Percentiles rank a stretch among this genome's conserved stretches.
Evolutionary conservation across 306 rosid species (phyloP).

Genomic region (Amphicarpaea edgeworthii): DNA sequence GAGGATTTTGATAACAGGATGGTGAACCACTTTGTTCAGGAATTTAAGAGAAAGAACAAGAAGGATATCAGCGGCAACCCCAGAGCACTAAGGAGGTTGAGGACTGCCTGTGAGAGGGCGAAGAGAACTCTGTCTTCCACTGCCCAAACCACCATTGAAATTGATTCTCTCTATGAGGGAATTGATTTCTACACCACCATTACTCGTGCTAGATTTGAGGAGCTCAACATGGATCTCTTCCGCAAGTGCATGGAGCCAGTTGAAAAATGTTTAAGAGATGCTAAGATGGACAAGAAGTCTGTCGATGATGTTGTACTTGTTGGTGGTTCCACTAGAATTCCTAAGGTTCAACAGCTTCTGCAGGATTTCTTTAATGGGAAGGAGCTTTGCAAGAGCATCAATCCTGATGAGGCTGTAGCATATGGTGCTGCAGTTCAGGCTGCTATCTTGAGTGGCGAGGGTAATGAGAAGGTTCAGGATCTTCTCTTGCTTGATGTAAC

Average conservation of each 20-base stretch:
- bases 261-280: slow-evolving; percentile 63
- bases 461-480: slow-evolving; percentile 84
- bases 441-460: slow-evolving; percentile 52
- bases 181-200: slow-evolving; percentile 73
- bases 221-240: slow-evolving; percentile 26
- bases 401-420: slow-evolving; percentile 81
- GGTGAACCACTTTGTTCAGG: slow-evolving; percentile 78
- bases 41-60: slow-evolving; percentile 76
- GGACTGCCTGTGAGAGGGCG: too few relatives aligned
- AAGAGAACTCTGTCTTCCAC: too few relatives aligned
- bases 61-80: slow-evolving; percentile 78
- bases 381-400: slow-evolving; percentile 55
- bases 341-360: slow-evolving; percentile 52
- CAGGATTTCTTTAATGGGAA: slow-evolving; percentile 24
- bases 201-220: slow-evolving; percentile 43
- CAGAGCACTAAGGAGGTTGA: slow-evolving; percentile 75
- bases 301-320: slow-evolving; percentile 75
- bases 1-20: slow-evolving; percentile 57
- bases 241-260: slow-evolving; percentile 33
- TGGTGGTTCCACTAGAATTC: slow-evolving; percentile 80
- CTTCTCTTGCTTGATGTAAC: slow-evolving; percentile 76
- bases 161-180: slow-evolving; percentile 77
- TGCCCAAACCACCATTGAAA: slow-evolving; percentile 57
- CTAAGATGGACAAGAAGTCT: slow-evolving; percentile 41
- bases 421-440: slow-evolving; percentile 80